Evolutionary conservation across 129 eudicot species (phyloP).

Genomic region (Gnaphalium uliginosum): DNA sequence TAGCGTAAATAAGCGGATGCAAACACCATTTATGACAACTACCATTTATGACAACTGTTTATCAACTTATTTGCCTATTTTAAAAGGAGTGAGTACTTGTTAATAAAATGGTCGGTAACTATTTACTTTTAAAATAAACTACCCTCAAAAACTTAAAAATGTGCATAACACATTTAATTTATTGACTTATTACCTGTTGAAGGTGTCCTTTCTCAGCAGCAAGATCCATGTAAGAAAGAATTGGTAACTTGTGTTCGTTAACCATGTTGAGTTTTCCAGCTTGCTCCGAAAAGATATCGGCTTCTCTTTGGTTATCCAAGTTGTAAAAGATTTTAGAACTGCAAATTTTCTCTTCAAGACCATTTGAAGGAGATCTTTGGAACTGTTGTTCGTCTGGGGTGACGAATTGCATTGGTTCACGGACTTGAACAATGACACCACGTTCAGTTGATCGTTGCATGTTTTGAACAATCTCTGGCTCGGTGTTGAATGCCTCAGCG

Average conservation of each 20-base stretch:
- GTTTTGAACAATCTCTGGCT: constrained; percentile 36
- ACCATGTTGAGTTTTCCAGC: constrained; percentile 53
- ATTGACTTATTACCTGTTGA: constrained; percentile 42
- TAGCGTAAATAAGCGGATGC: too few relatives aligned
- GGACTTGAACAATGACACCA: constrained; percentile 49
- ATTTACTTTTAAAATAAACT: too few relatives aligned
- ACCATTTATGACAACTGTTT: too few relatives aligned
- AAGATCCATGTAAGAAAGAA: constrained; percentile 53
- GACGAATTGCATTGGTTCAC: constrained; percentile 43
- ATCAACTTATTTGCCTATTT: too few relatives aligned
- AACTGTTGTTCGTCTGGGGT: constrained; percentile 48
- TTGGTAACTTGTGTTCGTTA: constrained; percentile 54
- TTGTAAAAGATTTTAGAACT: constrained; percentile 43
- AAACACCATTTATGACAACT: too few relatives aligned
- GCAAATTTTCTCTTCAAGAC: constrained; percentile 59
- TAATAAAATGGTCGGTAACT: too few relatives aligned
- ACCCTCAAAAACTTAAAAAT: too few relatives aligned
- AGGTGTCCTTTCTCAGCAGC: constrained; percentile 70
- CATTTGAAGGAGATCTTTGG: constrained; percentile 24
- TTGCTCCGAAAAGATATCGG: constrained; percentile 51
- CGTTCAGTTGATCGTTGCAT: constrained; percentile 52
- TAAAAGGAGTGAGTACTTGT: too few relatives aligned
- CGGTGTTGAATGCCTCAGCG: constrained; percentile 61
- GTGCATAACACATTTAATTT: too few relatives aligned
- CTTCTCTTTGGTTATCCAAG: constrained; percentile 47